Base-by-base conservation (phyloP, 1,284 basidiomycete genomes). In the Apiotrichum gamsii region DNA sequence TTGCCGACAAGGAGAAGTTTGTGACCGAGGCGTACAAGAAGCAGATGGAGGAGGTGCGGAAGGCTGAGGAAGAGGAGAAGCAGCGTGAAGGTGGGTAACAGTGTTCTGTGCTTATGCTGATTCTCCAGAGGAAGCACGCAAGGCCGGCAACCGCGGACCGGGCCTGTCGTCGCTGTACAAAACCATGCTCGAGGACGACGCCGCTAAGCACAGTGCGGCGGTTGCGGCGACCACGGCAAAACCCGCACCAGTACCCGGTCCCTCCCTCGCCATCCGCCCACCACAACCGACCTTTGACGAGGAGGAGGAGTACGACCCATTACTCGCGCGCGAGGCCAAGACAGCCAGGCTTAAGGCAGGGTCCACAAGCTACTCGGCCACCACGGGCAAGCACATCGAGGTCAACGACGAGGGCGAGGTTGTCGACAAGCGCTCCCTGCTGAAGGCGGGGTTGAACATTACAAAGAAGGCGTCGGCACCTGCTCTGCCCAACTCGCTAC, bases 321-420 rank as follows among this genome's bases (percentile, higher is more conserved):
- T 65, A 29, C 57, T 71, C 5, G 65, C 65, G 14, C 54, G 58
- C 29, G 60, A 67, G 52, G 60, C 57, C 4, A 50, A 51, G 25
- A 31, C 36, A 30, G 23, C 39, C 13, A 23, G 31, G 28, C 25
- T 18, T 10, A 37, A 45, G 35, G 51, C 56, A 1, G 50, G 47
- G 16, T 33, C 51, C 8, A 35, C 44, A 35, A 51, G 39, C n/a
- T 47, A 46, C 18, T 39, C 54, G 36, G 52, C 49, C 0, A 80
- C 78, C 41, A 77, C 84, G 58, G 93, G 91, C 16, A 85, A 87
- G 68, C 78, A 83, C n/a, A 84, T 98, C 33, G 93, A 96, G 70
- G 75, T 97, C 41, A 98, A 98, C 71, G 95, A 98, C 68, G 93
- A 97, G 61, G 91, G 91, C 62, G 87, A 95, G 69, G 89, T 98